Evolutionary conservation across 75 land plant species (phyloP).

Genomic region (Pinus albicaulis): DNA sequence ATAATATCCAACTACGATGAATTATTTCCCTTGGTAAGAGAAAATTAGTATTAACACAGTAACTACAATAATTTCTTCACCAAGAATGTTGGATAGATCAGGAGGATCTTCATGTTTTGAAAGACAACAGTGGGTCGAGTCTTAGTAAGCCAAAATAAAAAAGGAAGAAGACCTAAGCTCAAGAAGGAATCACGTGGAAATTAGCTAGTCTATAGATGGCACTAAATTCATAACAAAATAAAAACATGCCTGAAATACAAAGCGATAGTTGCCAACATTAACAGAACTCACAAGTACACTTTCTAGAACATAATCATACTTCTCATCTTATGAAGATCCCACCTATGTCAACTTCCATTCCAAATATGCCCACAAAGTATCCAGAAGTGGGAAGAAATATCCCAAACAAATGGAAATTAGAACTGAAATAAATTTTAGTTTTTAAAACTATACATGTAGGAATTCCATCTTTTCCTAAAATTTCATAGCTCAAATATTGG

Average conservation of each 20-base stretch:
- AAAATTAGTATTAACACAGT: too few relatives aligned
- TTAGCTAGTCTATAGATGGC: background rate
- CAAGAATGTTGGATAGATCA: slow-evolving; percentile 68
- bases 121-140: too few relatives aligned
- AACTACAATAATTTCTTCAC: too few relatives aligned
- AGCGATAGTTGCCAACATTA: slow-evolving; percentile 91
- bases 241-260: slow-evolving; percentile 68
- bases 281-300: slow-evolving; percentile 97
- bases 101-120: slow-evolving; percentile 81
- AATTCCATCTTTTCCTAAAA: background rate
- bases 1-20: slow-evolving; percentile 86
- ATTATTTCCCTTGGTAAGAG: slow-evolving; percentile 88
- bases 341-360: slow-evolving; percentile 97
- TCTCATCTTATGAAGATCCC: slow-evolving; percentile 96
- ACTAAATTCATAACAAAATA: background rate
- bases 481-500: background rate
- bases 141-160: background rate
- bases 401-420: background rate
- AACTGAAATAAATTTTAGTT: background rate
- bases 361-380: slow-evolving; percentile 52
- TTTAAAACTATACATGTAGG: background rate
- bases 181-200: background rate
- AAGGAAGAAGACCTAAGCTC: background rate
- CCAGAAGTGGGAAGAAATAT: background rate
- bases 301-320: slow-evolving; percentile 88